phyloP scores from a whole-genome alignment of 805 yeast genomes.

The Metschnikowia peoriensis region DNA sequence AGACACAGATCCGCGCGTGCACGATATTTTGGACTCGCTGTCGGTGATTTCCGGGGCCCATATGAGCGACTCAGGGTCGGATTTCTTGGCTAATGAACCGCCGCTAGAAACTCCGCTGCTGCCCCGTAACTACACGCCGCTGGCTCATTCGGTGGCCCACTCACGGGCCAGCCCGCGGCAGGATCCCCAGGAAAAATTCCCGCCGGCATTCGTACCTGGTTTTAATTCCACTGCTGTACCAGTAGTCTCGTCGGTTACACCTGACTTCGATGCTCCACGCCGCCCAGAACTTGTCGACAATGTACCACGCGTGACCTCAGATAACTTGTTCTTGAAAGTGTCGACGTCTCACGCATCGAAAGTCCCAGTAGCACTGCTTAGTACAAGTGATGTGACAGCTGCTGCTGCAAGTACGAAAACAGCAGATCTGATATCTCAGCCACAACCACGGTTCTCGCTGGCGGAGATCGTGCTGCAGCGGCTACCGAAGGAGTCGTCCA shows the following conservation, averaged over 20 bases:
- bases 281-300: not conserved
- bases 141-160: not conserved
- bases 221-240: not conserved
- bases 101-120: not conserved
- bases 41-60: conserved; percentile 3
- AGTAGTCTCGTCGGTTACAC: not conserved
- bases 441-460: conserved; percentile 1
- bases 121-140: not conserved
- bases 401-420: conserved; percentile 26
- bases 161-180: not conserved
- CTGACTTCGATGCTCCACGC: not conserved
- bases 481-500: conserved; percentile 6
- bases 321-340: conserved; percentile 32
- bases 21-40: conserved; percentile 12
- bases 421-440: not conserved
- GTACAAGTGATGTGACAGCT: conserved; percentile 31
- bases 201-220: not conserved
- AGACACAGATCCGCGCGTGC: not conserved
- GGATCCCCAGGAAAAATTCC: not conserved
- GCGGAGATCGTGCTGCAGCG: not conserved
- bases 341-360: conserved; percentile 23
- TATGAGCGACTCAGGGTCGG: not conserved
- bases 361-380: conserved; percentile 21
- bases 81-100: not conserved
- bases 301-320: conserved; percentile 34